Evolutionary conservation across 352 stramenopile genomes (phyloP).

Genomic region (Globisporangium spinosum): DNA sequence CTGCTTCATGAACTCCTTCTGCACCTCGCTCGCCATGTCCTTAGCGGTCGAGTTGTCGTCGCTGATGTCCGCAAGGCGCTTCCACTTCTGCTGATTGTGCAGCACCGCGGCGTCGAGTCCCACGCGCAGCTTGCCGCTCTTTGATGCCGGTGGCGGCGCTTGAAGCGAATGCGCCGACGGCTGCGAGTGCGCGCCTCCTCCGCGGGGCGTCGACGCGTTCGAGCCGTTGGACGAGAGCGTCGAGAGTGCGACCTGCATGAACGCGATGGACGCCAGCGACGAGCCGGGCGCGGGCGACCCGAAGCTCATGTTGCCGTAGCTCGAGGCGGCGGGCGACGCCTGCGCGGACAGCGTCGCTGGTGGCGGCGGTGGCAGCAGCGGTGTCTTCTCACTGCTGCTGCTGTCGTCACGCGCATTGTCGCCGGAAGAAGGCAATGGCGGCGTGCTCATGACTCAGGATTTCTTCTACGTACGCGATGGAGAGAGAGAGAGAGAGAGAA

Average conservation of each 20-base stretch:
- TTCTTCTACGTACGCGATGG: neutral
- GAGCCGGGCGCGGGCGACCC: neutral
- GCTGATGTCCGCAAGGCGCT: constrained; percentile 66
- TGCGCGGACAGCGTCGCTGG: neutral
- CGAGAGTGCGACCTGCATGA: constrained; percentile 14
- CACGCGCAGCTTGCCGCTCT: constrained; percentile 35
- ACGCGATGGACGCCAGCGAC: constrained; percentile 6
- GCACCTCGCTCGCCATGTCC: constrained; percentile 79
- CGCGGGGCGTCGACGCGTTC: constrained; percentile 12
- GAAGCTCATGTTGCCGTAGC: neutral
- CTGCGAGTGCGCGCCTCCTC: too few species aligned
- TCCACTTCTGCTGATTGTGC: constrained; percentile 85
- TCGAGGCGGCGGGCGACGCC: neutral
- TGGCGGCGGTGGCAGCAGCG: constrained; percentile 18
- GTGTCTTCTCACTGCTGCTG: constrained; percentile 33
- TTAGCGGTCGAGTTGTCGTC: constrained; percentile 81
- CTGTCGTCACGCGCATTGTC: neutral
- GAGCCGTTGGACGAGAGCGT: constrained; percentile 10
- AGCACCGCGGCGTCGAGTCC: constrained; percentile 61
- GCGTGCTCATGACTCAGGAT: constrained; percentile 1
- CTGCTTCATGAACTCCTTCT: constrained; percentile 64
- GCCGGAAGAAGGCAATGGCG: neutral
- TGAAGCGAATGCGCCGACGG: neutral
- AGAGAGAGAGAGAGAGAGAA: neutral
- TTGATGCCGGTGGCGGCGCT: neutral